A percentile compares a stretch with the other conserved stretches of the same genome.
Conservation (phyloP, 208 protist genomes). For the Trypanosoma grayi region DNA sequence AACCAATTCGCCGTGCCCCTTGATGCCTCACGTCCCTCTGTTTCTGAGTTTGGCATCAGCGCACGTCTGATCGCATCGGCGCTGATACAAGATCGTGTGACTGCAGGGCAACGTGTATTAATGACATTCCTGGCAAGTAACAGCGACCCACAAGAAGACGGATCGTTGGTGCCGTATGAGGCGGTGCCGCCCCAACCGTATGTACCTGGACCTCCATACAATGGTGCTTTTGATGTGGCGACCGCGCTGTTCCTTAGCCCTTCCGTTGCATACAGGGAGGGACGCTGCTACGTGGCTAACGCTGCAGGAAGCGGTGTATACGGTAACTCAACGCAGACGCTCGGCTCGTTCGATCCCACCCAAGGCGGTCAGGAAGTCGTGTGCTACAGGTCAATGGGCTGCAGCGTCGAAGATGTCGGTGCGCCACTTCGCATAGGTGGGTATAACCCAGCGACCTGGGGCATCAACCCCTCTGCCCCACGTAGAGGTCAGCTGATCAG, state of each 20-base stretch:
- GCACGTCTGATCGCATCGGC: slow-evolving; percentile 37
- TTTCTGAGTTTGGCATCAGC: slow-evolving; percentile 43
- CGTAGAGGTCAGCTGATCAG: slow-evolving; percentile 77
- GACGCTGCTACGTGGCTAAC: slow-evolving; percentile 48
- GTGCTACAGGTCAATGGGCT: slow-evolving; percentile 71
- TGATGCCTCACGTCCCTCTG: slow-evolving; percentile 18
- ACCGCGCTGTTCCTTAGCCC: slow-evolving; percentile 32
- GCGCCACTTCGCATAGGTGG: slow-evolving; percentile 37
- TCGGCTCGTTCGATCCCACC: slow-evolving; percentile 66
- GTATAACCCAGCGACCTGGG: slow-evolving; percentile 56
- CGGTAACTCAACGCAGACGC: slow-evolving; percentile 38
- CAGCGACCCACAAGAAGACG: slow-evolving; percentile 25
- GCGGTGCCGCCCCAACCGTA: slow-evolving; percentile 35
- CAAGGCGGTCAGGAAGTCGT: slow-evolving; percentile 38
- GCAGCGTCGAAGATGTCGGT: slow-evolving; percentile 68
- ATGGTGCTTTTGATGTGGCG: slow-evolving; percentile 67
- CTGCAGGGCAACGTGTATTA: slow-evolving; percentile 67
- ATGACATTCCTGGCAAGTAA: slow-evolving; percentile 46
- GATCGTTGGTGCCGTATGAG: slow-evolving; percentile 19
- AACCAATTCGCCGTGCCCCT: slow-evolving; percentile 83
- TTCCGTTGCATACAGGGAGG: slow-evolving; percentile 51
- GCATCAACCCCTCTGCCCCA: slow-evolving; percentile 29
- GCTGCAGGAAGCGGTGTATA: slow-evolving; percentile 34
- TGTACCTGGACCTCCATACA: slow-evolving; percentile 47
- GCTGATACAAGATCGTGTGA: slow-evolving; percentile 23